phyloP scores from a whole-genome alignment of 2,329 filamentous ascomycete species.

The Clarireedia hainanense region DNA sequence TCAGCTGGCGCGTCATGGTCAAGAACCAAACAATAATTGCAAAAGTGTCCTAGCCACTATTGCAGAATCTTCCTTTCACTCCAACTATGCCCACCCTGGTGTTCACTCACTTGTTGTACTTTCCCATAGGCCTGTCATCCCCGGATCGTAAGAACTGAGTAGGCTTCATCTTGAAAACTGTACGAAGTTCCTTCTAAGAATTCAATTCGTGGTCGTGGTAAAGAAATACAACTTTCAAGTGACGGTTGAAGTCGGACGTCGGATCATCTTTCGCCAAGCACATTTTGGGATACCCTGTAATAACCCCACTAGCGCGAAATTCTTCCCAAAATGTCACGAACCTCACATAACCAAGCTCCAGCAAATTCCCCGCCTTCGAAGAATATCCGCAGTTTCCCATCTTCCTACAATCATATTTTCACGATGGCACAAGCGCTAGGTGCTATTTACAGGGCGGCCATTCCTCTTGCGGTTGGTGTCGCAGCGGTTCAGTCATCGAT shows the following conservation, averaged over 20 bases:
- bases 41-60: background rate
- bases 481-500: constrained; percentile 69
- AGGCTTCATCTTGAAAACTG: constrained; percentile 27
- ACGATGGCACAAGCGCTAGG: constrained; percentile 47
- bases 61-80: constrained; percentile 7
- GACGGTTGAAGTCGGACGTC: constrained; percentile 7
- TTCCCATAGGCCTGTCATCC: constrained; percentile 27
- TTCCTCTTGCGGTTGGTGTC: constrained; percentile 65
- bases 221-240: background rate
- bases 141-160: constrained; percentile 27
- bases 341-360: constrained; percentile 2
- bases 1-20: constrained; percentile 19
- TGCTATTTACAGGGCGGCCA: constrained; percentile 57
- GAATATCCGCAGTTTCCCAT: constrained; percentile 8
- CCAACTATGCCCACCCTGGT: background rate
- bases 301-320: constrained; percentile 19
- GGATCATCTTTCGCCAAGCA: constrained; percentile 17
- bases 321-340: constrained; percentile 20
- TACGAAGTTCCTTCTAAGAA: background rate
- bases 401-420: constrained; percentile 10
- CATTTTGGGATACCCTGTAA: constrained; percentile 11
- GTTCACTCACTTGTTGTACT: constrained; percentile 30
- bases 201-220: constrained; percentile 1
- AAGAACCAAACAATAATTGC: no score
- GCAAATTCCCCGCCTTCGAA: constrained; percentile 5